phyloP scores from a whole-genome alignment of 1,139 yeast genomes.

The Yamadazyma epiphylla region DNA sequence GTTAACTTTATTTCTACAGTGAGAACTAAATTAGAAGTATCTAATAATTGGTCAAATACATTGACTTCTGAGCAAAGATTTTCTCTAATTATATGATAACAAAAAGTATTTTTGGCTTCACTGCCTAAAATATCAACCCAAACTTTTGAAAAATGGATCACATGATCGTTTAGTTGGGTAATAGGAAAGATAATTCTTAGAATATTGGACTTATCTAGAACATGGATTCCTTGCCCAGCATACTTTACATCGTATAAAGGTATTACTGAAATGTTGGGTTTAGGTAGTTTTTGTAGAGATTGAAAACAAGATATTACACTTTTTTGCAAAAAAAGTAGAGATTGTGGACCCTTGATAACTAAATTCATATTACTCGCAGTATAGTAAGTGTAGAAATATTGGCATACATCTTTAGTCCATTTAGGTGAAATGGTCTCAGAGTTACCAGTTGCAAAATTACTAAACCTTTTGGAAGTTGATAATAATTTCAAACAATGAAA shows the following conservation, averaged over 20 bases:
- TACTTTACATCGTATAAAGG: background rate
- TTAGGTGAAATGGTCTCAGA: slow-evolving; percentile 23
- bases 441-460: slow-evolving; percentile 47
- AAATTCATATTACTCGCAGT: slow-evolving; percentile 44
- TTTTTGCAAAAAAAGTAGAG: slow-evolving; percentile 53
- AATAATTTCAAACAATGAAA: slow-evolving; percentile 58
- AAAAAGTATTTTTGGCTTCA: slow-evolving; percentile 47
- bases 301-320: slow-evolving; percentile 41
- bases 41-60: slow-evolving; percentile 38
- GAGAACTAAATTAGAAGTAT: slow-evolving; percentile 27
- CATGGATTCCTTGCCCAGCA: slow-evolving; percentile 1
- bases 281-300: slow-evolving; percentile 8
- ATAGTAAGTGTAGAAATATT: slow-evolving; percentile 29
- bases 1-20: slow-evolving; percentile 48
- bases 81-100: slow-evolving; percentile 21
- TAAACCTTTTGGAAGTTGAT: slow-evolving; percentile 33
- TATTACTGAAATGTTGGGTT: background rate
- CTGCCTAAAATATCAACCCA: slow-evolving; percentile 65
- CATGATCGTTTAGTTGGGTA: slow-evolving; percentile 8
- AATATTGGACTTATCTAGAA: slow-evolving; percentile 3
- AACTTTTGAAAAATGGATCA: slow-evolving; percentile 26
- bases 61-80: slow-evolving; percentile 28
- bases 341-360: slow-evolving; percentile 62
- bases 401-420: slow-evolving; percentile 17
- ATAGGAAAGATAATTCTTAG: slow-evolving; percentile 41